Evolutionary conservation across 2,329 filamentous ascomycete species (phyloP).

Genomic region (Sclerotiophoma versabilis): DNA sequence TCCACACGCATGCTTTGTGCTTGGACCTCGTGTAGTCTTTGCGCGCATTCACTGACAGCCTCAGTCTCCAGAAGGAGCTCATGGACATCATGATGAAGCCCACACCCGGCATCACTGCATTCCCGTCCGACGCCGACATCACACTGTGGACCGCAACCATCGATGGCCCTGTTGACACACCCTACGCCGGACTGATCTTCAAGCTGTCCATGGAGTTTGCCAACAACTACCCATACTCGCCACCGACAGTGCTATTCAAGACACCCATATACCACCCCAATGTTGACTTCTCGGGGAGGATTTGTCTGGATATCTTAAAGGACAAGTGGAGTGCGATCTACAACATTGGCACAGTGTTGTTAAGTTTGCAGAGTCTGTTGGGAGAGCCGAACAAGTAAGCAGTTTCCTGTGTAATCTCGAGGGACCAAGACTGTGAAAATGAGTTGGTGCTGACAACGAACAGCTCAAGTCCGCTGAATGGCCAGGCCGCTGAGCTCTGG

Average conservation of each 20-base stretch:
- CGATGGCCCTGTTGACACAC: constrained; percentile 86
- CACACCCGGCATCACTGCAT: constrained; percentile 91
- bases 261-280: constrained; percentile 99
- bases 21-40: not conserved
- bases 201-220: constrained; percentile 94
- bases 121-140: constrained; percentile 90
- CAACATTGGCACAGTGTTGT: constrained; percentile 90
- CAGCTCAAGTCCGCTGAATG: constrained; percentile 92
- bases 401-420: not conserved
- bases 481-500: constrained; percentile 95
- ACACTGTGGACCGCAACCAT: constrained; percentile 90
- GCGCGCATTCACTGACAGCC: constrained; percentile 17
- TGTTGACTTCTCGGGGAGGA: constrained; percentile 94
- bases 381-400: constrained; percentile 98
- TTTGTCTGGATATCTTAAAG: constrained; percentile 97
- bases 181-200: constrained; percentile 85
- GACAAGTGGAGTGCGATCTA: constrained; percentile 99
- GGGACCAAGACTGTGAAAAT: not conserved
- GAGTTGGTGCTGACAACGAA: constrained; percentile 13
- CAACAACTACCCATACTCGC: constrained; percentile 88
- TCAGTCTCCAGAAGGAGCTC: constrained; percentile 91
- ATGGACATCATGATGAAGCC: constrained; percentile 98
- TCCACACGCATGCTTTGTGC: constrained; percentile 48
- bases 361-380: constrained; percentile 93
- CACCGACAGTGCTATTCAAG: constrained; percentile 93